Evolutionary conservation across 805 yeast genomes (phyloP).

Genomic region (Monosporozyma yasuniensis): DNA sequence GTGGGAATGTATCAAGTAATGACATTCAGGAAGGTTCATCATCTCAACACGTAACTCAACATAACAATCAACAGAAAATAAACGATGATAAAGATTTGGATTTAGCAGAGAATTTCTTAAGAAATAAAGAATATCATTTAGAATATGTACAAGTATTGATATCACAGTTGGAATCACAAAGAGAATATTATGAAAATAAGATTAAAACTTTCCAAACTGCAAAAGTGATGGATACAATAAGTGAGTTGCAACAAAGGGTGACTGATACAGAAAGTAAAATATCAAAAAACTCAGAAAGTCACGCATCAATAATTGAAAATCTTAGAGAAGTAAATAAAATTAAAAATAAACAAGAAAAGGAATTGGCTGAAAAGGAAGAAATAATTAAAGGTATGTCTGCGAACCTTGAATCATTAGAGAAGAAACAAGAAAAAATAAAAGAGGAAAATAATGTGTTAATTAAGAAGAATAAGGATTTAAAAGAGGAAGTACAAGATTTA

Average conservation of each 20-base stretch:
- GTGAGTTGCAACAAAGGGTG: no score
- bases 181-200: slow-evolving; percentile 67
- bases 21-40: background rate
- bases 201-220: slow-evolving; percentile 20
- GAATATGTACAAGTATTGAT: slow-evolving; percentile 75
- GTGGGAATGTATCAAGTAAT: slow-evolving; percentile 11
- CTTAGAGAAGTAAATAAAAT: slow-evolving; percentile 7
- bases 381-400: slow-evolving; percentile 40
- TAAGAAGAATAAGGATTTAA: slow-evolving; percentile 38
- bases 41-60: slow-evolving; percentile 1
- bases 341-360: slow-evolving; percentile 15
- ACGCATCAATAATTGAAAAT: background rate
- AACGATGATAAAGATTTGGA: slow-evolving; percentile 13
- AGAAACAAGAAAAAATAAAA: slow-evolving; percentile 33
- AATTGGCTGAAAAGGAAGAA: slow-evolving; percentile 25
- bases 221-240: no score
- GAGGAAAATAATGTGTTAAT: slow-evolving; percentile 29
- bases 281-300: no score
- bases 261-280: no score
- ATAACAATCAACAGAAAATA: no score
- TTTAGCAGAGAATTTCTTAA: slow-evolving; percentile 21
- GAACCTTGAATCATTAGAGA: slow-evolving; percentile 35
- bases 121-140: slow-evolving; percentile 51
- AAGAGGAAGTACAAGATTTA: slow-evolving; percentile 62
- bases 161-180: slow-evolving; percentile 76